phyloP scores from a whole-genome alignment of 2,329 filamentous ascomycete genomes.

The Claviceps sorghi region DNA sequence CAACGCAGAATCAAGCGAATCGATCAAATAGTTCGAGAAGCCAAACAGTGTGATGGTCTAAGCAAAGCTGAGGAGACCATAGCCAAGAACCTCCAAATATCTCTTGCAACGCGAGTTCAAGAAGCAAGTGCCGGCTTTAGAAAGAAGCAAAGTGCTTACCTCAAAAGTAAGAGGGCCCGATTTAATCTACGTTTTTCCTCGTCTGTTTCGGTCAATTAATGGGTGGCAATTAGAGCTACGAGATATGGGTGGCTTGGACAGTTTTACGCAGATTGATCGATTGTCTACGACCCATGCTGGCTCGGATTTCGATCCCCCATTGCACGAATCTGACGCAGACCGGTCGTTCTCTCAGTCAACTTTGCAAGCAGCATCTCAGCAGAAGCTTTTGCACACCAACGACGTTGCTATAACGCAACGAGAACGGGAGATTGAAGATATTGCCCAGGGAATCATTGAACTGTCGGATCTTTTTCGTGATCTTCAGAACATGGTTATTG shows the following conservation, averaged over 20 bases:
- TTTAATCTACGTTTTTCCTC: slow-evolving; percentile 2
- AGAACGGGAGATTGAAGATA: slow-evolving; percentile 93
- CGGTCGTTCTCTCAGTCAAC: slow-evolving; percentile 82
- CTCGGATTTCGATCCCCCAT: slow-evolving; percentile 65
- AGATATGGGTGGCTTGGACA: slow-evolving; percentile 47
- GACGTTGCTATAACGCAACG: slow-evolving; percentile 79
- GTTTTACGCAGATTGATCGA: slow-evolving; percentile 36
- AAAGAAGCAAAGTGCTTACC: slow-evolving; percentile 92
- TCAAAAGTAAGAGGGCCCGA: slow-evolving; percentile 55
- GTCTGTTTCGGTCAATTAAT: neutral
- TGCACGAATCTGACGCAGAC: slow-evolving; percentile 89
- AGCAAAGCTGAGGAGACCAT: slow-evolving; percentile 81
- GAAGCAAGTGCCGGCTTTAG: slow-evolving; percentile 84
- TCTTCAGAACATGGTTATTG: slow-evolving; percentile 87
- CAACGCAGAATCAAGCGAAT: slow-evolving; percentile 79
- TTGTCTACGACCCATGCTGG: slow-evolving; percentile 34
- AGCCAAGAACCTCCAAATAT: slow-evolving; percentile 92
- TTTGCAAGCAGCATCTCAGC: slow-evolving; percentile 61
- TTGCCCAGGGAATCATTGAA: slow-evolving; percentile 95
- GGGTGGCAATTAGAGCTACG: slow-evolving; percentile 46
- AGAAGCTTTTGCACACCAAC: slow-evolving; percentile 55
- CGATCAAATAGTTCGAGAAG: slow-evolving; percentile 73
- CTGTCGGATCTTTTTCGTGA: slow-evolving; percentile 94
- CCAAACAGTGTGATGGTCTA: slow-evolving; percentile 56
- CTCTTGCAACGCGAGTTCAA: slow-evolving; percentile 73